Evolutionary conservation across 2,329 filamentous ascomycete species (phyloP), one percentile per base, ranked within the genome.

Genomic region (Colletotrichum phormii): DNA sequence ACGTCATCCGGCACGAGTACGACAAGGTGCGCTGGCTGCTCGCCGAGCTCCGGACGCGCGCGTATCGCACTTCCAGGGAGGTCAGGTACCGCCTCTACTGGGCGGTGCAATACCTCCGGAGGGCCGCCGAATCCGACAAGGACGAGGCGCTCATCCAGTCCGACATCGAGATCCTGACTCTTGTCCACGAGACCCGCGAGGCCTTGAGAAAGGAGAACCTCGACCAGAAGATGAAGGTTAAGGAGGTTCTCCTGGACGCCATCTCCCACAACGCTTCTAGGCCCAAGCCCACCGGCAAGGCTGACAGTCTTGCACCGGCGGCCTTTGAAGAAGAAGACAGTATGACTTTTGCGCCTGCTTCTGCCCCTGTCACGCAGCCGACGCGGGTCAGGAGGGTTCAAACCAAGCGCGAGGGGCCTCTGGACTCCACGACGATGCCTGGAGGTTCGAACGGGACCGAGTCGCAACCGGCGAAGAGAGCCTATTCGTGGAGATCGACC

Each of bases 1-100:
- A 82, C 74, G 81, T 79, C 1, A 76, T 74, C n/a, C 76, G 73
- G 7, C 75, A 75, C 65, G 71, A 71, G 29, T 84, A 84, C 65
- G 66, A 74, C 8, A 77, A 78, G 18, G 74, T 84, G 24, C 72
- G 75, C 42, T 75, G 75, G 42, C 72, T 85, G n/a, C 67, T 85
- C 6, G 33, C 53, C 22, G 67, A 74, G 61, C 57, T 75, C 22
- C 33, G 26, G 53, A n/a, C 31, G 4, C 71, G 65, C 33, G 59
- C 72, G 22, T 75, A 69, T 57, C 64, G 75, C 37, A 69, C 63
- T 31, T 35, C 31, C 15, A 62, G 64, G 42, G 29, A 37, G 22
- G 71, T 67, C 33, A 42, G 71, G 26, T 58, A 63, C 29, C 51
- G 64, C 42, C 67, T 75, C 58, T 64, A 67, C 26, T 69, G 67